These are phyloP conservation scores for Claviceps digitariae DNA, from an alignment of 2,329 filamentous ascomycete genomes.

Conservation along the genomic window DNA sequence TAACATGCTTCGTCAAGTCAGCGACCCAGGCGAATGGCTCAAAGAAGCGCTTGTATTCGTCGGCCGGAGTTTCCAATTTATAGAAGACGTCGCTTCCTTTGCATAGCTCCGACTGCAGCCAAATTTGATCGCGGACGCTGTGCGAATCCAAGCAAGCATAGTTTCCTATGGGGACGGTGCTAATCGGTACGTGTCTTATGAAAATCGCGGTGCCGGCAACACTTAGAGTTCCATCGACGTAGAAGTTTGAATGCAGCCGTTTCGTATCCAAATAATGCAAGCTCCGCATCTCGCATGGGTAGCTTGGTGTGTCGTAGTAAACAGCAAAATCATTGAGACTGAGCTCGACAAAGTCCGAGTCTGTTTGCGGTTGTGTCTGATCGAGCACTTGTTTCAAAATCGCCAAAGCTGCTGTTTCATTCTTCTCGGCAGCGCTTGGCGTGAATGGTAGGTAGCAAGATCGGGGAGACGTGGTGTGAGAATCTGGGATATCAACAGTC, in stretches of 20 bases:
- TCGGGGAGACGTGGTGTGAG: background rate
- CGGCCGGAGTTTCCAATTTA: constrained; percentile 38
- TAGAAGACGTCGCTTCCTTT: constrained; percentile 44
- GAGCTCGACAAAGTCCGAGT: constrained; percentile 29
- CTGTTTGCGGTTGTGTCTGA: background rate
- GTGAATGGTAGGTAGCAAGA: constrained; percentile 1
- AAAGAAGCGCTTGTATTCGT: constrained; percentile 50
- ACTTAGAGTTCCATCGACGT: constrained; percentile 48
- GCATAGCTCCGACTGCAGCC: constrained; percentile 44
- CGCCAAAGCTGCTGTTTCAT: constrained; percentile 6
- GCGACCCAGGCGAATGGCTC: constrained; percentile 56
- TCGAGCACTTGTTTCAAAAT: background rate
- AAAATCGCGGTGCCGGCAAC: constrained; percentile 29
- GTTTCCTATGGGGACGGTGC: constrained; percentile 48
- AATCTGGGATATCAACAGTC: background rate
- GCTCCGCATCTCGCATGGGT: constrained; percentile 37
- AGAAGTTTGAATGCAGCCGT: constrained; percentile 24
- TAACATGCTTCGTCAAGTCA: constrained; percentile 55
- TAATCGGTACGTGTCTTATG: constrained; percentile 43
- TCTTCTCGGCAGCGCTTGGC: background rate
- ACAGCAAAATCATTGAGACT: constrained; percentile 44
- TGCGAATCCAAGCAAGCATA: constrained; percentile 40
- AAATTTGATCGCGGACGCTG: constrained; percentile 41
- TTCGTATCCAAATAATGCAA: constrained; percentile 37
- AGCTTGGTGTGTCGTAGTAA: constrained; percentile 28